These are phyloP conservation scores for Trichoderma citrinoviride DNA, from an alignment of 2,329 filamentous ascomycete genomes.

Conservation along the genomic window DNA sequence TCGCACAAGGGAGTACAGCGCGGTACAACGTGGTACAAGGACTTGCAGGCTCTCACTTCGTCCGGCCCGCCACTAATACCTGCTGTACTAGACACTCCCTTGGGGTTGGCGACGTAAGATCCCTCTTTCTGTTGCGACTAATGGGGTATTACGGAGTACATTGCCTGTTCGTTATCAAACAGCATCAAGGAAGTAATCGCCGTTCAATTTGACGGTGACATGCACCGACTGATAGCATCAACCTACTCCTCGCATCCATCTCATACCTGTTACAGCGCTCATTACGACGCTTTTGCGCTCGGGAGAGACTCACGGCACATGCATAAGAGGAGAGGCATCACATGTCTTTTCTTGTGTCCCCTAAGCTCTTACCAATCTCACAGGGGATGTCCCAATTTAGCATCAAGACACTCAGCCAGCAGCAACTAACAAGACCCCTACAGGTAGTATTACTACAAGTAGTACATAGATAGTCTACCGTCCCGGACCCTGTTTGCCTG, in stretches of 20 bases:
- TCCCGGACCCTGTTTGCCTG: too few relatives aligned
- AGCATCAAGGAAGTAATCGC: not conserved
- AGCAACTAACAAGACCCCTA: not conserved
- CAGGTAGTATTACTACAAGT: too few relatives aligned
- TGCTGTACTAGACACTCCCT: too few relatives aligned
- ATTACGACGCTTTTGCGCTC: not conserved
- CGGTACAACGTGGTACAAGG: not conserved
- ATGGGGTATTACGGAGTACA: too few relatives aligned
- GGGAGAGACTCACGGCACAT: not conserved
- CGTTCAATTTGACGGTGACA: too few relatives aligned
- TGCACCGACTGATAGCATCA: too few relatives aligned
- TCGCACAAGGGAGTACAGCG: not conserved
- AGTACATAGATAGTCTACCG: too few relatives aligned
- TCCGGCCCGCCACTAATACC: too few relatives aligned
- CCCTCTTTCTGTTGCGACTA: too few relatives aligned
- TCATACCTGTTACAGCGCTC: not conserved
- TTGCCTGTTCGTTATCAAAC: too few relatives aligned
- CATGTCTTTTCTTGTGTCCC: not conserved
- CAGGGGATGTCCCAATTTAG: not conserved
- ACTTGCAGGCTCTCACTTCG: too few relatives aligned
- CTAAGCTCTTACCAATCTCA: constrained; percentile 2
- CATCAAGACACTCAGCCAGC: not conserved
- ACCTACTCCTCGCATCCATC: not conserved
- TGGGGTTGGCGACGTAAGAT: too few relatives aligned
- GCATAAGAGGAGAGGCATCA: not conserved